Percentiles rank a stretch among this genome's conserved stretches.
These are phyloP conservation scores for Sequoiadendron giganteum DNA, from an alignment of 75 land plant genomes.

Conservation along the genomic window DNA sequence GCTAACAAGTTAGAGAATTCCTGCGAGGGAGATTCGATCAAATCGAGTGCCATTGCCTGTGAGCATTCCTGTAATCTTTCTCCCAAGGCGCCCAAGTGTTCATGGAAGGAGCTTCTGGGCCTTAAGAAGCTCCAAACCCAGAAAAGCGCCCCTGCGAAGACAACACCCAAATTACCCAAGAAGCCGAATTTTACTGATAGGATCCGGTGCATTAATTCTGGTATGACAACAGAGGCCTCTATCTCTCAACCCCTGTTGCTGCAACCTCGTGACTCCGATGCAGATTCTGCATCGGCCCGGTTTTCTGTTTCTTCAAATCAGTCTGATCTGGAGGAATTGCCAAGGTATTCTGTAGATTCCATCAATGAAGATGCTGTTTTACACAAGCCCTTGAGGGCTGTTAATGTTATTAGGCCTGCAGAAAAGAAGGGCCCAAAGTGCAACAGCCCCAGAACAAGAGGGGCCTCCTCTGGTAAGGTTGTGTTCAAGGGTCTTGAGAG, in stretches of 20 bases:
- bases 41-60: not conserved
- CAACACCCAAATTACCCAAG: conserved; percentile 18
- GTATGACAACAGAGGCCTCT: conserved; percentile 1
- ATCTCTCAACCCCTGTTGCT: conserved; percentile 22
- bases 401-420: not conserved
- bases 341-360: conserved; percentile 52
- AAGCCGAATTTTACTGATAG: conserved; percentile 26
- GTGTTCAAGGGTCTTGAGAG: conserved; percentile 56
- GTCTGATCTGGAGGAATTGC: conserved; percentile 52
- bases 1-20: conserved; percentile 8
- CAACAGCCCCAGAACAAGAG: conserved; percentile 57
- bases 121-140: conserved; percentile 34
- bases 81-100: conserved; percentile 58
- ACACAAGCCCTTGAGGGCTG: not conserved
- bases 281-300: conserved; percentile 33
- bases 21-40: not conserved
- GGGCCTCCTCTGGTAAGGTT: conserved; percentile 48
- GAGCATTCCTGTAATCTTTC: conserved; percentile 24
- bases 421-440: not conserved
- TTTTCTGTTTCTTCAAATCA: conserved; percentile 53
- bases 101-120: conserved; percentile 72
- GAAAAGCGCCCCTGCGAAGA: not conserved
- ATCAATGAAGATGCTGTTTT: conserved; percentile 24
- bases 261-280: conserved; percentile 34
- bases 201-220: conserved; percentile 17